Conservation (phyloP, 108 stramenopile species). For the Nannochloropsis salina region DNA sequence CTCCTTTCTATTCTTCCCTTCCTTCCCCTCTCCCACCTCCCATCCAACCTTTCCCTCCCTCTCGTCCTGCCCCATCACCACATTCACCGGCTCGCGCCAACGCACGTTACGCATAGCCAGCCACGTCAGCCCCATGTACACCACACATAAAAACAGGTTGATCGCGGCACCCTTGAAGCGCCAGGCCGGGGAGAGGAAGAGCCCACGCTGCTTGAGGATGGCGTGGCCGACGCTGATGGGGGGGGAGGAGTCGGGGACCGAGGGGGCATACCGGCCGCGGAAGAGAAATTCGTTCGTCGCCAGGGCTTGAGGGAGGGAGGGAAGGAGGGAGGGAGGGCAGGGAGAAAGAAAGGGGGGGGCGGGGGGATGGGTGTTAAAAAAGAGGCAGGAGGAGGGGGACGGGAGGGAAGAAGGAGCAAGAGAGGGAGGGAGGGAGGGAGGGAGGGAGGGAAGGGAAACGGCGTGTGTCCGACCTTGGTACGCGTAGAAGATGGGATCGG, state of each 20-base stretch:
- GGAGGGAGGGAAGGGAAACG: background rate
- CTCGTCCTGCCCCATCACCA: background rate
- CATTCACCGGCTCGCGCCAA: background rate
- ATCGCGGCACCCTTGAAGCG: background rate
- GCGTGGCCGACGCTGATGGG: background rate
- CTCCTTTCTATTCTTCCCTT: background rate
- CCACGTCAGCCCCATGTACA: background rate
- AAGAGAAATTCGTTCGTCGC: background rate
- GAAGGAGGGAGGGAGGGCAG: conserved; percentile 18
- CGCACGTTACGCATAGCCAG: background rate
- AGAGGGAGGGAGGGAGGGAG: conserved; percentile 6
- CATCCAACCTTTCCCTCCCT: too few species aligned
- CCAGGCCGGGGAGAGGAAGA: background rate
- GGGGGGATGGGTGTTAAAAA: background rate
- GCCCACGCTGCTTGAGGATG: background rate
- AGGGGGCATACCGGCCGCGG: background rate
- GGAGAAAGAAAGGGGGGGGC: background rate
- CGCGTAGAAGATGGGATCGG: background rate
- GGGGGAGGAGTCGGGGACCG: background rate
- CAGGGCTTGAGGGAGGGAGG: conserved; percentile 9
- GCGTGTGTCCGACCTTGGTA: background rate
- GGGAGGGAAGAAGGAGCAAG: background rate
- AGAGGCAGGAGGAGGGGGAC: background rate
- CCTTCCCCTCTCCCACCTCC: background rate
- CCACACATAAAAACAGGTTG: background rate